phyloP scores from a whole-genome alignment of 805 yeast species.

The Ogataea nitratoaversa region DNA sequence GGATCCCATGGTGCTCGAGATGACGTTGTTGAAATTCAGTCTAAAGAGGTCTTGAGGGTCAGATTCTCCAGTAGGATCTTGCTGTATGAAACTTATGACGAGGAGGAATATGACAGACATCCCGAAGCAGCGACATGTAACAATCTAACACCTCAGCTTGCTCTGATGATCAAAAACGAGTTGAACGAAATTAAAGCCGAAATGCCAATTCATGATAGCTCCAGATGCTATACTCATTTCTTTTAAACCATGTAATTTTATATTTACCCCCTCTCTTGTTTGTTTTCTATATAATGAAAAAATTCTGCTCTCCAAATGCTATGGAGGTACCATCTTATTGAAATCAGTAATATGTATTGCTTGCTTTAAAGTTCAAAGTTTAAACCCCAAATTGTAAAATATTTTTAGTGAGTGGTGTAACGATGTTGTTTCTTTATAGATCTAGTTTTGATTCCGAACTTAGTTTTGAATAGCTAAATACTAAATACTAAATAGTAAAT shows the following conservation, averaged over 20 bases:
- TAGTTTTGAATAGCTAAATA: too few relatives aligned
- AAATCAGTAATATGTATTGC: too few relatives aligned
- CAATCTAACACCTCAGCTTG: constrained; percentile 79
- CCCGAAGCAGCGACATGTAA: constrained; percentile 93
- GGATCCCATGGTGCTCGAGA: constrained; percentile 14
- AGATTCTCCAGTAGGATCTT: constrained; percentile 78
- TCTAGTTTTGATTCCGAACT: too few relatives aligned
- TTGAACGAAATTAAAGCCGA: constrained; percentile 70
- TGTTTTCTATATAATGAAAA: not conserved
- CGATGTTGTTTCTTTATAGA: too few relatives aligned
- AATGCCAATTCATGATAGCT: constrained; percentile 80
- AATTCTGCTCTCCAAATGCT: too few relatives aligned
- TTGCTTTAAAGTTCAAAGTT: too few relatives aligned
- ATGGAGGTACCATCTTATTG: too few relatives aligned
- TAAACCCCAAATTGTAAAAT: too few relatives aligned
- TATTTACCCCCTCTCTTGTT: not conserved
- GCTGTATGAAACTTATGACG: constrained; percentile 78
- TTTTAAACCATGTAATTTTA: constrained; percentile 38
- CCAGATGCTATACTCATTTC: constrained; percentile 80
- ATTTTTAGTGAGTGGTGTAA: too few relatives aligned
- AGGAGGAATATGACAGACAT: constrained; percentile 83
- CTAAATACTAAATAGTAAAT: too few relatives aligned
- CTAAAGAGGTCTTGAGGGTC: constrained; percentile 17
- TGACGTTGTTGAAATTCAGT: too few relatives aligned
- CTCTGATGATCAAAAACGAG: constrained; percentile 82